Evolutionary conservation across 2,329 filamentous ascomycete genomes (phyloP).

Genomic region (Ophiosphaerella narmari): DNA sequence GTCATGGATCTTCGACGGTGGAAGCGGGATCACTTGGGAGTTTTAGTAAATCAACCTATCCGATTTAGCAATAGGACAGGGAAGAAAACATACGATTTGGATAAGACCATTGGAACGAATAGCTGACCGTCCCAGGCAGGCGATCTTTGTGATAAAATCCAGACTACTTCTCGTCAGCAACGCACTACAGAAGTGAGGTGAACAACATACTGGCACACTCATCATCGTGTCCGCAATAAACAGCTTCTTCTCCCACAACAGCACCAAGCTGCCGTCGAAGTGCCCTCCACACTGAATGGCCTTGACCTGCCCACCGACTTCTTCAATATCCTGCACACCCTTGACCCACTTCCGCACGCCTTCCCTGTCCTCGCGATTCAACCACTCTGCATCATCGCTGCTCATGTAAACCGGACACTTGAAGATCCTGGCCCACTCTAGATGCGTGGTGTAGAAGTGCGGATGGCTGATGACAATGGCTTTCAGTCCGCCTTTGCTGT

Average conservation of each 20-base stretch:
- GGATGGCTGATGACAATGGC: slow-evolving; percentile 79
- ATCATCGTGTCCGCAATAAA: slow-evolving; percentile 79
- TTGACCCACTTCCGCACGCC: slow-evolving; percentile 54
- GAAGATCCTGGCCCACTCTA: slow-evolving; percentile 74
- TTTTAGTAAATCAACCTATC: too few relatives aligned
- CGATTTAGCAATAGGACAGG: too few relatives aligned
- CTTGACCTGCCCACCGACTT: slow-evolving; percentile 52
- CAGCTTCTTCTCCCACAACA: slow-evolving; percentile 62
- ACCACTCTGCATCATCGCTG: slow-evolving; percentile 68
- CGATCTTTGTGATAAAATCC: slow-evolving; percentile 46
- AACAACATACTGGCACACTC: slow-evolving; percentile 62
- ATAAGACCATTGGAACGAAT: slow-evolving; percentile 73
- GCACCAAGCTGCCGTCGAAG: slow-evolving; percentile 74
- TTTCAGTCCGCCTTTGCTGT: slow-evolving; percentile 65
- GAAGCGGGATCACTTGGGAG: slow-evolving; percentile 64
- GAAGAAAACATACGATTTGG: slow-evolving; percentile 24
- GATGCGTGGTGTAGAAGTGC: slow-evolving; percentile 79
- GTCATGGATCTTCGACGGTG: slow-evolving; percentile 63
- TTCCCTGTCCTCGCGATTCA: slow-evolving; percentile 53
- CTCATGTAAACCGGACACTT: slow-evolving; percentile 71
- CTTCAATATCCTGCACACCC: slow-evolving; percentile 44
- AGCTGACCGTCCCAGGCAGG: slow-evolving; percentile 56
- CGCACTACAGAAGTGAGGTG: not conserved
- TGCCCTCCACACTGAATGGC: slow-evolving; percentile 77
- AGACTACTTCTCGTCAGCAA: slow-evolving; percentile 22